Base-by-base conservation (phyloP, 176 grass and related monocot genomes). In the Urochloa ruziziensis region DNA sequence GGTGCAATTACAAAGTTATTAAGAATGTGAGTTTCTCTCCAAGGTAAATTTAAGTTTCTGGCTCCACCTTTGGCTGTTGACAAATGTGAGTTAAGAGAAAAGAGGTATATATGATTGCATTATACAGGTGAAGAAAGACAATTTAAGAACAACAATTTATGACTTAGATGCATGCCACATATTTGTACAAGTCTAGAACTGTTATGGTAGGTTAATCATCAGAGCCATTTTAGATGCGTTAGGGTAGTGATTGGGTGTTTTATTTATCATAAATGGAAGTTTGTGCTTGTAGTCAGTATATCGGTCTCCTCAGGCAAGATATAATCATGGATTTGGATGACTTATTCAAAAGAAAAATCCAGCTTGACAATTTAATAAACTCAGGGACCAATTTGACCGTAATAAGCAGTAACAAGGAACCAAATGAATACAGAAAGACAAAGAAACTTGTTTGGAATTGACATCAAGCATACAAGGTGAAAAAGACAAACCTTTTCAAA, bases 401-500 rank as follows among this genome's bases (percentile, higher is more conserved):
- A 28, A 28, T 8, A 40, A 62, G 75, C 23, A 7, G 42, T 19
- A 36, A 11, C 42, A 73, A 62, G 10, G 30, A 48, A 51, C 49
- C 2, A 40, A 34, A 33, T 86, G 17, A 34, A 39, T 17, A 73
- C 7, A n/a, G n/a, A n/a, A n/a, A n/a, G n/a, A 48, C 39, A 54
- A 54, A 54, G 68, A 73, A 58, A 18, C 56, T 58, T 29, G 24
- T 63, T 30, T 29, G 40, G 36, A 62, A 62, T 42, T 21, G 10
- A 10, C 27, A 78, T 16, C 1, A 67, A 42, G 49, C 19, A 6
- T 47, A 6, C 7, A 69, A 44, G 14, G 76, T 46, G 33, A 2
- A 48, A 60, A 80, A 5, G 9, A 7, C 14, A 17, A 82, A 97
- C 95, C 92, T 93, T 98, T 16, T 92, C 63, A 13, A 98, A 72